These are phyloP conservation scores for Cylindrotheca fusiformis DNA, from an alignment of 108 stramenopile species.

Conservation along the genomic window DNA sequence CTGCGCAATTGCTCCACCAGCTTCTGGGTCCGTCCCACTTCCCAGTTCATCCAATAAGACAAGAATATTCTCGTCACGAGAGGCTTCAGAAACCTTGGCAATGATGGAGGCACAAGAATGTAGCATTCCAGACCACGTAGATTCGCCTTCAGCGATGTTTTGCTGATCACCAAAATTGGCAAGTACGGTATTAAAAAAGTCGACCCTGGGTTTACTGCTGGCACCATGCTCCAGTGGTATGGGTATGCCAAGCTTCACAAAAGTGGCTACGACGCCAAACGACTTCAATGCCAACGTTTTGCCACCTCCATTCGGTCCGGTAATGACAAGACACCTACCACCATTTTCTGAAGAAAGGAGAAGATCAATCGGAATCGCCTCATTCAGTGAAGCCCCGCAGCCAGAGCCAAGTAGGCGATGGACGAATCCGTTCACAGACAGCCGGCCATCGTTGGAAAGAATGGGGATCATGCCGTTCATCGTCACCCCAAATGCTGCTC, in stretches of 20 bases:
- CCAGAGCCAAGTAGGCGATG: conserved; percentile 18
- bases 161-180: conserved; percentile 78
- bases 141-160: conserved; percentile 56
- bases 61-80: conserved; percentile 20
- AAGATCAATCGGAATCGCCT: conserved; percentile 64
- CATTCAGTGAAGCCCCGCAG: conserved; percentile 27
- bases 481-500: conserved; percentile 60
- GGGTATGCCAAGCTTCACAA: conserved; percentile 55
- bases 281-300: conserved; percentile 79
- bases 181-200: conserved; percentile 60
- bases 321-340: conserved; percentile 49
- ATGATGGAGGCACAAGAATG: conserved; percentile 56
- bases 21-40: conserved; percentile 72
- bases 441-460: conserved; percentile 1
- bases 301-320: conserved; percentile 79
- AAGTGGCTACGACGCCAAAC: conserved; percentile 58
- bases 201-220: conserved; percentile 28
- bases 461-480: conserved; percentile 49
- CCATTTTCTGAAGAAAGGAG: conserved; percentile 31
- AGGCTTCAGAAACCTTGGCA: conserved; percentile 9
- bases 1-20: conserved; percentile 71
- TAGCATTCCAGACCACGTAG: conserved; percentile 70
- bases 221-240: conserved; percentile 22
- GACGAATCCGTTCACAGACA: conserved; percentile 14
- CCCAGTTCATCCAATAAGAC: conserved; percentile 79